A percentile compares a stretch with the other conserved stretches of the same genome.
Conservation (phyloP, 2,329 filamentous ascomycete genomes). For the Arthrobotrys sphaeroides region DNA sequence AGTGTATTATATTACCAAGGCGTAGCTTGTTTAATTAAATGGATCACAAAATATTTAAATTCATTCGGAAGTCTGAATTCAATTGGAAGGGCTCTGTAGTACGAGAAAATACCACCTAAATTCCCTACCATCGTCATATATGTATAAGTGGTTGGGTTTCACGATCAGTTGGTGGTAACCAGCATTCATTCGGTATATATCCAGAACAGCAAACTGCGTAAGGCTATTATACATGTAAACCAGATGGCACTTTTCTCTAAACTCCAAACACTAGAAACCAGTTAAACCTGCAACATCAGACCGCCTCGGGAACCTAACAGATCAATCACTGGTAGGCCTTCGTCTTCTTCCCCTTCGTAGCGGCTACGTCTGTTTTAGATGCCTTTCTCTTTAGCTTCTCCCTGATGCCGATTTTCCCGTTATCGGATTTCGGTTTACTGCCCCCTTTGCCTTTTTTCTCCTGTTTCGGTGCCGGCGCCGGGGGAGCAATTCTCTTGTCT, state of each 20-base stretch:
- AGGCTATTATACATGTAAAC: constrained; percentile 50
- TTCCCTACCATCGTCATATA: too few species aligned
- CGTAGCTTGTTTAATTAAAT: too few species aligned
- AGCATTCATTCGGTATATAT: constrained; percentile 4
- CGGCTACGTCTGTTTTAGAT: constrained; percentile 24
- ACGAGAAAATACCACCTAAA: too few species aligned
- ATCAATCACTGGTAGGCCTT: constrained; percentile 32
- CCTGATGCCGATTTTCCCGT: constrained; percentile 31
- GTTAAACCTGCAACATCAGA: constrained; percentile 18
- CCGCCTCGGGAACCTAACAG: background rate
- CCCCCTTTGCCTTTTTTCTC: constrained; percentile 33
- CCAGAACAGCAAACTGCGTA: constrained; percentile 24
- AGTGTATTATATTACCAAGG: too few species aligned
- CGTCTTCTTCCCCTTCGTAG: constrained; percentile 34
- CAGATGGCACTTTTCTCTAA: constrained; percentile 51
- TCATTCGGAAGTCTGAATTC: too few species aligned
- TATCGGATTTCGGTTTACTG: background rate
- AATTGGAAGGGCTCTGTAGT: too few species aligned
- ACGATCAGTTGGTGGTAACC: background rate
- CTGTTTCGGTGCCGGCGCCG: constrained; percentile 30
- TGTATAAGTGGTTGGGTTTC: too few species aligned
- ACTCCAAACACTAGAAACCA: constrained; percentile 30
- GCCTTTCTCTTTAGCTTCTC: constrained; percentile 50
- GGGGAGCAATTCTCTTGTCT: constrained; percentile 45
- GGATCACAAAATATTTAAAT: too few species aligned